Base-by-base conservation (phyloP, 164 flowering plant species). In the Piper longum region DNA sequence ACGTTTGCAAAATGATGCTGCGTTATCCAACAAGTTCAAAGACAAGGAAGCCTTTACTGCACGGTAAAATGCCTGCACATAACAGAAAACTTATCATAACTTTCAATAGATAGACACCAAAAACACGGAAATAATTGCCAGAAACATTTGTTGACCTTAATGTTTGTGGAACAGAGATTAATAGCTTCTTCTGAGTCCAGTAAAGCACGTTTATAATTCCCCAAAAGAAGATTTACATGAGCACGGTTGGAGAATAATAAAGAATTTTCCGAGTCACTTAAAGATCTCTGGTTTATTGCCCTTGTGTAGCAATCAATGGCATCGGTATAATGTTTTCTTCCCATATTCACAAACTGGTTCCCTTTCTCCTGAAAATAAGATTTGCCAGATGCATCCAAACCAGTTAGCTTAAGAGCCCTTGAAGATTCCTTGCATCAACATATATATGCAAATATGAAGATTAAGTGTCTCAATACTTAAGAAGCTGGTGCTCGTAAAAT, bases 241-340 rank as follows among this genome's bases (percentile, higher is more conserved):
- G 97, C 90, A 65, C 98, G 78, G 73, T 93, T 93, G 16, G 98
- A 71, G 76, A 63, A 88, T 39, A 93, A 64, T 67, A 83, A 55
- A 5, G 98, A 89, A 52, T 44, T 81, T 67, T 89, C 96, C 40
- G 83, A 62, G 43, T 81, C 87, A 62, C 75, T 73, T 57, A 86
- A 75, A 43, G 63, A 87, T 60, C 86, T 81, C 80, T 93, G 98
- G 66, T 88, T 82, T 41, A 89, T 83, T 18, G 98, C 96, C 69
- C 85, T 82, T 0, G 96, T 88, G 70, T 93, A 93, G 73, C 92
- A 84, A 73, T 83, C 90, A 63, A 89, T 78, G 62, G 98, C 98
- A 71, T 85, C 84, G 4, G 82, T 69, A 65, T 86, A 93, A 58
- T 89, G 85, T 70, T 78, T 86, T 73, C 82, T 90, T 43, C 98